These are phyloP conservation scores for Talaromyces islandicus DNA, from an alignment of 2,329 filamentous ascomycete genomes.

Conservation along the genomic window DNA sequence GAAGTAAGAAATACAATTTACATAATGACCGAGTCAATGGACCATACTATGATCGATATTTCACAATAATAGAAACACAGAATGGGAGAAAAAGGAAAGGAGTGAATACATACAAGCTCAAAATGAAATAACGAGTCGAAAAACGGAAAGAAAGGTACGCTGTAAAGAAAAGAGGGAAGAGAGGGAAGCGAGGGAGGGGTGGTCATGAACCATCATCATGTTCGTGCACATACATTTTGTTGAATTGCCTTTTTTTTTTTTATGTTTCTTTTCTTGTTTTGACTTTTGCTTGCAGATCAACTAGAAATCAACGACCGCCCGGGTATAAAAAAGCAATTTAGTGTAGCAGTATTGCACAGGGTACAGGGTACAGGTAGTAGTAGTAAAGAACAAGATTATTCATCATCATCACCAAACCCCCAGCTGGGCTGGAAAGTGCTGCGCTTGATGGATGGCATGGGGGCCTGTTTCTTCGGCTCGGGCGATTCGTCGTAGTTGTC, in stretches of 20 bases:
- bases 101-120: background rate
- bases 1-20: background rate
- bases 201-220: background rate
- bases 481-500: conserved; percentile 35
- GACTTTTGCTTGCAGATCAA: background rate
- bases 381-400: background rate
- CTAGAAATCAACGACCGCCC: background rate
- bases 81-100: background rate
- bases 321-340: background rate
- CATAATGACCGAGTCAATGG: no score
- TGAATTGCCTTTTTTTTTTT: background rate
- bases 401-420: conserved; percentile 35
- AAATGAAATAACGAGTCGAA: background rate
- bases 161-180: background rate
- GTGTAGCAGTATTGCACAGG: background rate
- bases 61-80: background rate
- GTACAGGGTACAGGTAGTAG: background rate
- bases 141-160: no score
- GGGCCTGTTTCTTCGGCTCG: conserved; percentile 21
- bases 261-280: background rate
- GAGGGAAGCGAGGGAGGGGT: background rate
- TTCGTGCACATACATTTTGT: background rate
- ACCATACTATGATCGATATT: background rate
- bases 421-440: conserved; percentile 34
- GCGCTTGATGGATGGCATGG: conserved; percentile 16